Percentiles rank a stretch among this genome's conserved stretches.
These are phyloP conservation scores for Penicillium oxalicum DNA, from an alignment of 2,329 filamentous ascomycete genomes.

Conservation along the genomic window DNA sequence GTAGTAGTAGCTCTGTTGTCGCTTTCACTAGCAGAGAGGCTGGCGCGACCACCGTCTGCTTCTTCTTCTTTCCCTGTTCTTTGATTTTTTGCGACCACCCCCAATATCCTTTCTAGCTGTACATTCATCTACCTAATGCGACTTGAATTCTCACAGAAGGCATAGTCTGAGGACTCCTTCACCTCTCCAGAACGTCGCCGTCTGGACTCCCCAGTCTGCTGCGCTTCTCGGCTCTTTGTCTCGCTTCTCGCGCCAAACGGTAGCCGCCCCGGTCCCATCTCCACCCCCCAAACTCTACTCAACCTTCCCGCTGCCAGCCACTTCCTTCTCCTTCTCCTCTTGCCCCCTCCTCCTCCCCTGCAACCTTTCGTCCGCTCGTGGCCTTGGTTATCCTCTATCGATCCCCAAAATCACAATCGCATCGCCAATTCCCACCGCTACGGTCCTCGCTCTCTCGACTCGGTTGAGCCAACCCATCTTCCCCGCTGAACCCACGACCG, in stretches of 20 bases:
- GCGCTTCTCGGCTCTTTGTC: slow-evolving; percentile 23
- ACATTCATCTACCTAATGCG: no score
- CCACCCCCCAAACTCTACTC: slow-evolving; percentile 16
- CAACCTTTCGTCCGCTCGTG: neutral
- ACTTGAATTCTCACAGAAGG: no score
- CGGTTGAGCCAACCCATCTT: neutral
- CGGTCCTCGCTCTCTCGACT: neutral
- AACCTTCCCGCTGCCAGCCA: slow-evolving; percentile 21
- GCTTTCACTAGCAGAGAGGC: no score
- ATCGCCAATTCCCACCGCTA: neutral
- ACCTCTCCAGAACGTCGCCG: neutral
- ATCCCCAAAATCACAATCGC: neutral
- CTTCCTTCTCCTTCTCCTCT: slow-evolving; percentile 16
- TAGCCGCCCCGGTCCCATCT: slow-evolving; percentile 22
- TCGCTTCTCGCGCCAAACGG: slow-evolving; percentile 33
- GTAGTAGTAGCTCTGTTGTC: no score
- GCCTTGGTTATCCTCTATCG: neutral
- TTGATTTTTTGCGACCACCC: no score
- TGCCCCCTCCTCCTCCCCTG: slow-evolving; percentile 5
- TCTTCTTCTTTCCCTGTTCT: no score
- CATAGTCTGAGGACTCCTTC: no score
- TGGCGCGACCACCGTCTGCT: no score
- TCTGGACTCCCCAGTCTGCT: neutral
- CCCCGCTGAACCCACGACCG: neutral
- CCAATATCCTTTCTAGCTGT: no score